A percentile compares a stretch with the other conserved stretches of the same genome.
Conservation (phyloP, 768 basidiomycete genomes). For the Sarcodon aspratus region DNA sequence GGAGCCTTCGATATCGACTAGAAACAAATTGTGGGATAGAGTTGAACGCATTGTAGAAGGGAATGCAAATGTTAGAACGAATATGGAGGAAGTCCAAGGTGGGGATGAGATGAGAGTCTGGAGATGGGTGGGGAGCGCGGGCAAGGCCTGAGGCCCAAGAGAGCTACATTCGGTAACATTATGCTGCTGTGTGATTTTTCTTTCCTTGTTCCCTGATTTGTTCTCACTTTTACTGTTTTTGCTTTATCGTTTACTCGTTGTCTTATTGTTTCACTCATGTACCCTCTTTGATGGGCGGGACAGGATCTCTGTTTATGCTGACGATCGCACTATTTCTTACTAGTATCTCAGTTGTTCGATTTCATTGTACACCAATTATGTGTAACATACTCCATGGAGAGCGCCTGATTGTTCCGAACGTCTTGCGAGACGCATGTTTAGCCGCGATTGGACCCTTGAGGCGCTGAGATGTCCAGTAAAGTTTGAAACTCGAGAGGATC, state of each 20-base stretch:
- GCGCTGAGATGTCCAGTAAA: too few relatives aligned
- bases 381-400: too few relatives aligned
- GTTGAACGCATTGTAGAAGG: constrained; percentile 82
- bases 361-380: neutral
- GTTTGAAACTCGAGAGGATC: too few relatives aligned
- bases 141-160: constrained; percentile 12
- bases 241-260: constrained; percentile 1
- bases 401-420: too few relatives aligned
- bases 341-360: neutral
- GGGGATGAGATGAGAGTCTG: constrained; percentile 88
- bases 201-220: neutral
- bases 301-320: too few relatives aligned
- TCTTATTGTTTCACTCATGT: neutral
- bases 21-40: constrained; percentile 61
- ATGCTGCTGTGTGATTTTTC: neutral
- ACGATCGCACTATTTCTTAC: too few relatives aligned
- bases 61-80: constrained; percentile 83
- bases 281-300: too few relatives aligned
- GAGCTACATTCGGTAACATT: neutral
- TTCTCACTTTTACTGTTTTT: constrained; percentile 6
- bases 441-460: too few relatives aligned
- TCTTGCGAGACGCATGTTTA: too few relatives aligned
- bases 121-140: constrained; percentile 71
- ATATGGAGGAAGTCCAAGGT: constrained; percentile 71
- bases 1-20: constrained; percentile 58